Evolutionary conservation across 2,329 filamentous ascomycete species (phyloP).

Genomic region (Fusarium drepaniforme): DNA sequence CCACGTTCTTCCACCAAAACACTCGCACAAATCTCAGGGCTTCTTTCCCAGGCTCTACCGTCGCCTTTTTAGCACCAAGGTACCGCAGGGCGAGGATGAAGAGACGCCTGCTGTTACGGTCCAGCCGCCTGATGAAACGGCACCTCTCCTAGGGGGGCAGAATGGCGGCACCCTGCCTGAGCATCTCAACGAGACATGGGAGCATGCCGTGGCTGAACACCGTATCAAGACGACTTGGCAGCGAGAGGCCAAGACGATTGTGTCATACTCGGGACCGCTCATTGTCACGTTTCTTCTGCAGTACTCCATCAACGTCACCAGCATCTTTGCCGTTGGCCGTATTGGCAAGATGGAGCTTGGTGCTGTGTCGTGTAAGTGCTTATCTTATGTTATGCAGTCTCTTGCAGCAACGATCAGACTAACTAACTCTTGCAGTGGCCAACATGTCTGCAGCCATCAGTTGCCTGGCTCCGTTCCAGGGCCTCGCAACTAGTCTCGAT

Average conservation of each 20-base stretch:
- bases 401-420: constrained; percentile 5
- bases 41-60: constrained; percentile 58
- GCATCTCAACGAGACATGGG: constrained; percentile 81
- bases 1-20: constrained; percentile 73
- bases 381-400: background rate
- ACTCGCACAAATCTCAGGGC: constrained; percentile 51
- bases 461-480: constrained; percentile 82
- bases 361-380: constrained; percentile 55
- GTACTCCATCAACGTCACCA: constrained; percentile 86
- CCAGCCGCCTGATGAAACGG: constrained; percentile 56
- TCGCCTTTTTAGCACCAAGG: constrained; percentile 68
- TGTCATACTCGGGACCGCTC: constrained; percentile 77
- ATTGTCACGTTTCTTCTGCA: constrained; percentile 81
- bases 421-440: constrained; percentile 49
- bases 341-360: constrained; percentile 73
- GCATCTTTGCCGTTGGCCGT: constrained; percentile 82
- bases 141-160: constrained; percentile 55
- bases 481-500: constrained; percentile 90
- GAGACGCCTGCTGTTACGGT: constrained; percentile 51
- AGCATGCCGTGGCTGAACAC: constrained; percentile 84
- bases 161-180: constrained; percentile 58
- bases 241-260: constrained; percentile 86
- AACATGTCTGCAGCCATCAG: constrained; percentile 87
- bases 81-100: constrained; percentile 51
- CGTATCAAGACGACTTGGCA: constrained; percentile 92